Evolutionary conservation across 1,284 basidiomycete species (phyloP), one percentile per base, ranked within the genome.

Genomic region (Boletus sp.): DNA sequence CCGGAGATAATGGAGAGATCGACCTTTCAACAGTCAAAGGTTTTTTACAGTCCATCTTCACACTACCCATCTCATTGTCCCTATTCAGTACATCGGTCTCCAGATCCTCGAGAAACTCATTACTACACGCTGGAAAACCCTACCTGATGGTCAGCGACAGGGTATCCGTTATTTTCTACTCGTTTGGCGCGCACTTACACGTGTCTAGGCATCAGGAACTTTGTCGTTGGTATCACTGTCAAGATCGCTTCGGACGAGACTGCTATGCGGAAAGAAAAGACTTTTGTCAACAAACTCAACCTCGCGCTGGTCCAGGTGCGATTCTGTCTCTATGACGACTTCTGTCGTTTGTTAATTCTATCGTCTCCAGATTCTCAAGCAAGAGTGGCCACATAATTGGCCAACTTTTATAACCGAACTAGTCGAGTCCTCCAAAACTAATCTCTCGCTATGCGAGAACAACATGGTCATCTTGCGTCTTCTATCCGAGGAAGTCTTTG

Each of bases 301-400:
- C 78, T 98, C 41, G 94, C 95, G 23, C 78, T 99, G 35, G 91
- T 99, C 46, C 92, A 95, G 74, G 92, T 91, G 53, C 50, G 42
- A 27, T 37, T 17, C 7, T 32, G 2, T 46, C 17, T 39, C 7
- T 1, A 13, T 12, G 3, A 12, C 3, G 2, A 19, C 27, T 17
- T 14, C 19, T n/a, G 3, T 56, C 22, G 43, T 51, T 58, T 51
- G 59, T 44, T 1, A 10, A 16, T 43, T 32, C 25, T 6, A 35
- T 48, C 37, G 37, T 41, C 22, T 44, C n/a, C 65, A 98, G 91
- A 97, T 99, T 54, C 76, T 99, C 58, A 99, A 99, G 72, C 96
- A 99, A 75, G 96, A 98, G 67, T 99, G 96, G 96, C 96, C 95
- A 17, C 93, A 98, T 68, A 94, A 97, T 64, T 99, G 96, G 96